Evolutionary conservation across 441 rosid genomes (phyloP).

Genomic region (Gossypium lobatum): DNA sequence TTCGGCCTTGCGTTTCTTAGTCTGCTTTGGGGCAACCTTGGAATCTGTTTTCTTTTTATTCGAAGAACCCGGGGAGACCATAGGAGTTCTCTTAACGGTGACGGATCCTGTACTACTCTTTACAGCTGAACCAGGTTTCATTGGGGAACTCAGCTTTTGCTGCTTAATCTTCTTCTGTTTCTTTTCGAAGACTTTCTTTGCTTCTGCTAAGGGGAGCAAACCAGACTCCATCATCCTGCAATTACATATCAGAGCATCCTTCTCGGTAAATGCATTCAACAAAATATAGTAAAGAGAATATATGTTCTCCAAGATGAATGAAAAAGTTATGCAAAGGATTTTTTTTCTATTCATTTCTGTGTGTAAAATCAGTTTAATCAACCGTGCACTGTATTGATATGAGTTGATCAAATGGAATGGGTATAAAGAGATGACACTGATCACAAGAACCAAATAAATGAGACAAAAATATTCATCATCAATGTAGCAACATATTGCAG

Average conservation of each 20-base stretch:
- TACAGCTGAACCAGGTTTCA: conserved; percentile 36
- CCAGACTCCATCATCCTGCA: conserved; percentile 98
- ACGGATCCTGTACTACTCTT: conserved; percentile 33
- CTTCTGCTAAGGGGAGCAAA: conserved; percentile 62
- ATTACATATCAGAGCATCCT: conserved; percentile 4
- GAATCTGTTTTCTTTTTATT: conserved; percentile 31
- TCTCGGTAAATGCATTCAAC: neutral
- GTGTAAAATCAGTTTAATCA: neutral
- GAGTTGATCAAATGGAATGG: neutral
- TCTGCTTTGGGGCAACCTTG: conserved; percentile 27
- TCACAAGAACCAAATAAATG: neutral
- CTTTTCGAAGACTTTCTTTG: conserved; percentile 60
- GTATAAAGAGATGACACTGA: neutral
- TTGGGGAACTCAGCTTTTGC: conserved; percentile 47
- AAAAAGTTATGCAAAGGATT: neutral
- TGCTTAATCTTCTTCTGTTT: conserved; percentile 47
- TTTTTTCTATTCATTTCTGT: neutral
- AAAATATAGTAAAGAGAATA: neutral
- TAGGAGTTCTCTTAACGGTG: conserved; percentile 30
- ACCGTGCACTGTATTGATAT: neutral
- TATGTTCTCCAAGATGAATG: conserved; percentile 1
- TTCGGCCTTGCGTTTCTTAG: conserved; percentile 50
- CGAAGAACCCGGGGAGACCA: conserved; percentile 30
- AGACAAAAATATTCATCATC: neutral
- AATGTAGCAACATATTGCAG: neutral